phyloP scores from a whole-genome alignment of 352 stramenopile species.

The Thalassiosira hispida region DNA sequence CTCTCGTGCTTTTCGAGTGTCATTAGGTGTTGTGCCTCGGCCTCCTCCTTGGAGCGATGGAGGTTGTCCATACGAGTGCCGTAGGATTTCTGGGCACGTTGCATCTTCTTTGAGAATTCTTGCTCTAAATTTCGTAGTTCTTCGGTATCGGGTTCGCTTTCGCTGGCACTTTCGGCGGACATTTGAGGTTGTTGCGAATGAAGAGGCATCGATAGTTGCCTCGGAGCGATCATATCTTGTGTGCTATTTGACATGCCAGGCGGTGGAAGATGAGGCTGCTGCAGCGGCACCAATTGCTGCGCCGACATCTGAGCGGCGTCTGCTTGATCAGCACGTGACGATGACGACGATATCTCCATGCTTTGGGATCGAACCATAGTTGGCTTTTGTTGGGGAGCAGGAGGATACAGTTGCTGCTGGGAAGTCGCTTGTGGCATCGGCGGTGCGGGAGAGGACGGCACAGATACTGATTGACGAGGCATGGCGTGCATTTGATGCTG shows the following conservation, averaged over 20 bases:
- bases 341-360: not conserved
- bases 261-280: not conserved
- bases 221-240: slow-evolving; percentile 9
- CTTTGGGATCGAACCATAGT: slow-evolving; percentile 8
- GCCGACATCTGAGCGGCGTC: too few species aligned
- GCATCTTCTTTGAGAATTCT: slow-evolving; percentile 81
- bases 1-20: slow-evolving; percentile 82
- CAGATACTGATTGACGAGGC: not conserved
- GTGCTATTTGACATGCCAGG: not conserved
- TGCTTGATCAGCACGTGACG: not conserved
- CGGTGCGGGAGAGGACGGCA: not conserved
- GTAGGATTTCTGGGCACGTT: slow-evolving; percentile 81
- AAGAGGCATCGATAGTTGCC: not conserved
- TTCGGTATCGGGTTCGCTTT: slow-evolving; percentile 54
- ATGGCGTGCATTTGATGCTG: slow-evolving; percentile 8
- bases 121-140: slow-evolving; percentile 73
- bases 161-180: slow-evolving; percentile 17
- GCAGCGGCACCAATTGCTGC: too few species aligned
- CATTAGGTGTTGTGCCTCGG: slow-evolving; percentile 76
- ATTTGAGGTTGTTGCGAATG: slow-evolving; percentile 13
- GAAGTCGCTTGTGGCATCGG: not conserved
- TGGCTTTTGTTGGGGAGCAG: slow-evolving; percentile 9
- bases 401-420: too few species aligned
- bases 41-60: slow-evolving; percentile 70
- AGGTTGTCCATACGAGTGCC: slow-evolving; percentile 83